These are phyloP conservation scores for Leucocoprinus birnbaumii DNA, from an alignment of 768 basidiomycete genomes.

Conservation along the genomic window DNA sequence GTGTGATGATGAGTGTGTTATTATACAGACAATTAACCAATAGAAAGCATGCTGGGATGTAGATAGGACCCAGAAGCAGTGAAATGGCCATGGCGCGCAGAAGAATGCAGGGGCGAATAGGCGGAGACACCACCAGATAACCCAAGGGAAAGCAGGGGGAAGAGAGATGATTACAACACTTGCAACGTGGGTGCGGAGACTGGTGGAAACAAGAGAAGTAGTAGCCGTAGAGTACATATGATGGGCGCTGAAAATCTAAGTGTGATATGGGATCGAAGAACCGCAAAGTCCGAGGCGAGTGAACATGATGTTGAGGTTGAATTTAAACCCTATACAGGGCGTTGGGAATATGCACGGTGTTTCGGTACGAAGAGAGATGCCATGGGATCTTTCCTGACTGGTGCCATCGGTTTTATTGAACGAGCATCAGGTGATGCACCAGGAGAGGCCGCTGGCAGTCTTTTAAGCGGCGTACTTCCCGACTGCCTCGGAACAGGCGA, in stretches of 20 bases:
- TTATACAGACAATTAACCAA: neutral
- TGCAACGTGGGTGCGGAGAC: neutral
- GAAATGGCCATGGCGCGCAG: neutral
- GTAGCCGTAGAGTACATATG: conserved; percentile 4
- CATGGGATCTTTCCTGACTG: conserved; percentile 64
- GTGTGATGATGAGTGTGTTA: neutral
- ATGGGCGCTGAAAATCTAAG: conserved; percentile 12
- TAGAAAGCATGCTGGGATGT: neutral
- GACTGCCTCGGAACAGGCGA: conserved; percentile 1
- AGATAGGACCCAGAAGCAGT: neutral
- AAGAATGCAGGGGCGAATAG: conserved; percentile 1
- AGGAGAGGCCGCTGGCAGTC: conserved; percentile 13
- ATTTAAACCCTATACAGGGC: conserved; percentile 29
- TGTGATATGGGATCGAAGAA: conserved; percentile 11
- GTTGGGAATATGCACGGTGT: conserved; percentile 61
- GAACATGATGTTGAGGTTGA: conserved; percentile 9
- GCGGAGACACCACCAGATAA: neutral
- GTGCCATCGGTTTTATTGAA: conserved; percentile 32
- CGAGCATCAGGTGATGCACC: conserved; percentile 22
- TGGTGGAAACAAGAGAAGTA: neutral
- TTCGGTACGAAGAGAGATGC: conserved; percentile 70
- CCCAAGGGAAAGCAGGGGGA: conserved; percentile 3
- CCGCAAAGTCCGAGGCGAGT: conserved; percentile 14
- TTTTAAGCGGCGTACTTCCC: neutral
- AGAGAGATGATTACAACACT: neutral